Conservation (phyloP, 2,329 filamentous ascomycete genomes). For the Colletotrichum salicis region DNA sequence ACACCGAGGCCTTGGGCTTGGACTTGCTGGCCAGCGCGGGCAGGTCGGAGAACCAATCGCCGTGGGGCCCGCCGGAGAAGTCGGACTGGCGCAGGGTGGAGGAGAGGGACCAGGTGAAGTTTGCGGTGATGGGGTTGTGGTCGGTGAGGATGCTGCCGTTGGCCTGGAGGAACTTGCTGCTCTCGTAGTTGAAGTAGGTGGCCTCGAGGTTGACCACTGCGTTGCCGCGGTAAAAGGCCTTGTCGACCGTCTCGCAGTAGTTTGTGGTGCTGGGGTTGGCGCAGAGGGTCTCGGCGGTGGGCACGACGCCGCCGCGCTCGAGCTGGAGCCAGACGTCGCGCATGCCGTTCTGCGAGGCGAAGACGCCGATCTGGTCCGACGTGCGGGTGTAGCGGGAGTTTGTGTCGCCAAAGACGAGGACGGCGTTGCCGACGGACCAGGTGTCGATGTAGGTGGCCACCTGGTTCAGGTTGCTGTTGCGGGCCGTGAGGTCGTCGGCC, state of each 20-base stretch:
- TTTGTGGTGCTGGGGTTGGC: slow-evolving; percentile 65
- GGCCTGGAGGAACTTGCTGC: slow-evolving; percentile 64
- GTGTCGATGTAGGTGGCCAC: slow-evolving; percentile 66
- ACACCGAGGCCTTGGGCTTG: slow-evolving; percentile 47
- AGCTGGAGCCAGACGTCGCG: slow-evolving; percentile 70
- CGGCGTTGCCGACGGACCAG: slow-evolving; percentile 68
- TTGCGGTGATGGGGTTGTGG: slow-evolving; percentile 72
- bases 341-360: slow-evolving; percentile 62
- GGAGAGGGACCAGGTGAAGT: slow-evolving; percentile 58
- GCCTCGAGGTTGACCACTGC: slow-evolving; percentile 58
- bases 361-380: slow-evolving; percentile 62
- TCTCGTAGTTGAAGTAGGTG: slow-evolving; percentile 64
- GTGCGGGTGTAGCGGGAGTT: slow-evolving; percentile 72
- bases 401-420: slow-evolving; percentile 72
- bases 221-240: slow-evolving; percentile 69
- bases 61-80: slow-evolving; percentile 60
- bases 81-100: slow-evolving; percentile 54
- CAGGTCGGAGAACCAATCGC: slow-evolving; percentile 67
- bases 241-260: slow-evolving; percentile 74
- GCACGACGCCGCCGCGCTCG: slow-evolving; percentile 57
- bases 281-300: slow-evolving; percentile 60
- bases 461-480: slow-evolving; percentile 69
- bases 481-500: slow-evolving; percentile 62
- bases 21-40: slow-evolving; percentile 46
- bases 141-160: slow-evolving; percentile 69